Conservation (phyloP, 495 filamentous ascomycete genomes). For the Penicillium diatomitis region DNA sequence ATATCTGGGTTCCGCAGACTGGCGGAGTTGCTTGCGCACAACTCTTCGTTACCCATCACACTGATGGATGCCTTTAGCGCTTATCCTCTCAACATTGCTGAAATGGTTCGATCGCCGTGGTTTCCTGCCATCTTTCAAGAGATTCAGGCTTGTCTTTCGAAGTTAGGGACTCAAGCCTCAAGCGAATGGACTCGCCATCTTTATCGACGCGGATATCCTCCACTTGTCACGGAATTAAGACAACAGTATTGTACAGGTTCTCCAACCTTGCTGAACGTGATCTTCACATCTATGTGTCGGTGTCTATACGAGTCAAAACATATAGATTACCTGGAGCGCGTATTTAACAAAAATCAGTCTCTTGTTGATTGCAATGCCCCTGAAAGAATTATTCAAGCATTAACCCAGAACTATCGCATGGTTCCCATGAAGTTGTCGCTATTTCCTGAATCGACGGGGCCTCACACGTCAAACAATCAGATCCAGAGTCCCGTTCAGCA, state of each 20-base stretch:
- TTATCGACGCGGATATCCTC: conserved; percentile 42
- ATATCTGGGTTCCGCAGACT: background rate
- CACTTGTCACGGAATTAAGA: conserved; percentile 49
- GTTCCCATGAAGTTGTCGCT: conserved; percentile 7
- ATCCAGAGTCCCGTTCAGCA: background rate
- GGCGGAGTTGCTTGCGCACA: conserved; percentile 4
- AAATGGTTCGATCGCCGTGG: conserved; percentile 1
- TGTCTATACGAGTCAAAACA: conserved; percentile 9
- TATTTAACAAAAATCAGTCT: background rate
- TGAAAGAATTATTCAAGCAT: background rate
- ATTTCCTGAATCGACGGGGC: background rate
- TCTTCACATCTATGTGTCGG: conserved; percentile 47
- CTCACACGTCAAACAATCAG: background rate
- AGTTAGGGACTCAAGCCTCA: conserved; percentile 24
- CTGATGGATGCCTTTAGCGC: background rate
- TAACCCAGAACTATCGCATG: conserved; percentile 3
- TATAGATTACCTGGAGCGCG: background rate
- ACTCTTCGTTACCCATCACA: background rate
- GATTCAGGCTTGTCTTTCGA: background rate
- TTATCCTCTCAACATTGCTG: background rate
- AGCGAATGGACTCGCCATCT: conserved; percentile 21
- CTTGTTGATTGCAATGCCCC: background rate
- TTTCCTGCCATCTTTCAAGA: background rate
- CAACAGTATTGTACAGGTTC: conserved; percentile 32
- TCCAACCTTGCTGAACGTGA: conserved; percentile 44